Base-by-base conservation (phyloP, 2,329 filamentous ascomycete genomes). In the Cytospora paraplurivora region DNA sequence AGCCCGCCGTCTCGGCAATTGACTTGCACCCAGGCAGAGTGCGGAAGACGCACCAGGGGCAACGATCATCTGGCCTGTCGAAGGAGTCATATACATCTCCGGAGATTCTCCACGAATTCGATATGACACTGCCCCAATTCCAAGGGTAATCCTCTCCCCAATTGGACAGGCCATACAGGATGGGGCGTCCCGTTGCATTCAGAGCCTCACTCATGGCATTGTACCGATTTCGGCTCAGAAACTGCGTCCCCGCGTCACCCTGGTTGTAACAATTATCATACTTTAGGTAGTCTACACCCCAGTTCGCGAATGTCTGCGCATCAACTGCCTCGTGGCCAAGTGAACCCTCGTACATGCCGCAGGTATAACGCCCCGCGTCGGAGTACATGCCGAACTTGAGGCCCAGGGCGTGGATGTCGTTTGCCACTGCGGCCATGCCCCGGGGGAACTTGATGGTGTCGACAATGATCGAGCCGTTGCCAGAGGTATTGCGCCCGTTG, bases 241-340 rank as follows among this genome's bases (percentile, higher is more conserved):
- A 62, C 52, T 69, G 71, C 17, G 68, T 69, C 21, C 72, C 71
- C 53, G 67, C 69, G 5, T 68, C 56, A 34, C 70, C 71, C 59
- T 70, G 69, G 52, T 74, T 72, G 63, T 73, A 73, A 67, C 81
- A 83, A 67, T 82, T 82, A 67, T 83, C 81, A 66, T 83, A 83
- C 73, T 84, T 84, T 44, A 83, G 72, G 56, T 82, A 82, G 67
- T 83, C 81, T 59, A 84, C 75, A 1, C 79, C 80, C 82, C 82
- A 84, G 13, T 76, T 74, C 1, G 81, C 80, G 67, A 82, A 85
- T 0, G 78, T 78, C 66, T 79, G 68, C 0, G 83, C 84, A 69
- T 86, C 84, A 11, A 81, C 71, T 4, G 75, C 70, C 67, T 87
- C 84, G 66, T 81, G 78, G 10, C 81, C 82, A 19, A 84, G 70